Conservation (phyloP, 1,139 yeast species). For the Hyphopichia fennica region DNA sequence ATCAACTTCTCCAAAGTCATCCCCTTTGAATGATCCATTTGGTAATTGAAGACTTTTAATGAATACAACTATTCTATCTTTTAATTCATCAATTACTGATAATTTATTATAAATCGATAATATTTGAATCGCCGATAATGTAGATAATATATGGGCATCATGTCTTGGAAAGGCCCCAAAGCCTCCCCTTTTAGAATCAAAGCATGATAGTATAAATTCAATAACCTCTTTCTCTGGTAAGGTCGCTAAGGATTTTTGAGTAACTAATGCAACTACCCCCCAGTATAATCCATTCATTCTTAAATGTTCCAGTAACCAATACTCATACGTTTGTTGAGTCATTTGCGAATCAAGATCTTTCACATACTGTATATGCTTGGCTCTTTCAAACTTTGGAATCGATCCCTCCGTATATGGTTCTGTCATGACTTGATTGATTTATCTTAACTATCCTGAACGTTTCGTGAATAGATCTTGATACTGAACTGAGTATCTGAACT, state of each 20-base stretch:
- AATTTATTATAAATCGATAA: constrained; percentile 65
- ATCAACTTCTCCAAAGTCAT: constrained; percentile 87
- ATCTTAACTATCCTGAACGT: no score
- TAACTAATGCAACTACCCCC: constrained; percentile 81
- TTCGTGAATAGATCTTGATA: no score
- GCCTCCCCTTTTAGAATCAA: constrained; percentile 65
- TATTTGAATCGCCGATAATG: constrained; percentile 84
- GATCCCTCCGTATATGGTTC: no score
- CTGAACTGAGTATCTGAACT: no score
- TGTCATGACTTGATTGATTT: no score
- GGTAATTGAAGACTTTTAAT: constrained; percentile 59
- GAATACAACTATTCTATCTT: constrained; percentile 30
- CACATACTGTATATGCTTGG: constrained; percentile 38
- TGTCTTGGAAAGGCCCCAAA: constrained; percentile 90
- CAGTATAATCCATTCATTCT: constrained; percentile 91
- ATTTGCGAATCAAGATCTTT: constrained; percentile 35
- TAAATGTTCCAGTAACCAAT: constrained; percentile 89
- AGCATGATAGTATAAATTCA: constrained; percentile 68
- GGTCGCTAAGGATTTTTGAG: constrained; percentile 53
- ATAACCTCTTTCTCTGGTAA: constrained; percentile 63
- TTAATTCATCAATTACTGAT: constrained; percentile 26
- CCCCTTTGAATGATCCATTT: constrained; percentile 89
- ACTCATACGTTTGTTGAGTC: constrained; percentile 52
- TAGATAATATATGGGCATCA: constrained; percentile 86
- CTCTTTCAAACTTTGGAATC: constrained; percentile 6